Percentiles rank a stretch among this genome's conserved stretches.
phyloP scores from a whole-genome alignment of 345 rosid species.

The Euphorbia pulcherrima region DNA sequence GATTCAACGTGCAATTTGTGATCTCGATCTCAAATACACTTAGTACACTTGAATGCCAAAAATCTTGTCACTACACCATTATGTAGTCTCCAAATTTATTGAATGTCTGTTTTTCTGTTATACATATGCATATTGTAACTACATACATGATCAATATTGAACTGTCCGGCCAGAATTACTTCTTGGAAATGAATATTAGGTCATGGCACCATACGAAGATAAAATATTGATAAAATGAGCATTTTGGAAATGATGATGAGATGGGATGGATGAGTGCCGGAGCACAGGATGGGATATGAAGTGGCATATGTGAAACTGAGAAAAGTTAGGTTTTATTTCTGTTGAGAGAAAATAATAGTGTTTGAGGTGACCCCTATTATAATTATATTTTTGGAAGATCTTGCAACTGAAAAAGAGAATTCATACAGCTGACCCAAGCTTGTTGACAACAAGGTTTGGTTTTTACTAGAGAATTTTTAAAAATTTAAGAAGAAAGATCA shows the following conservation, averaged over 20 bases:
- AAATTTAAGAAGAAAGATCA: neutral
- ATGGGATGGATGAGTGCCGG: neutral
- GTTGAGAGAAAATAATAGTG: neutral
- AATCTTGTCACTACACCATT: neutral
- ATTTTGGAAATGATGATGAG: neutral
- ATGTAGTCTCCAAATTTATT: neutral
- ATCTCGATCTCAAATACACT: too few species aligned
- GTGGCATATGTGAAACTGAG: neutral
- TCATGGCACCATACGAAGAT: neutral
- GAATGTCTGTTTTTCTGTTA: too few species aligned
- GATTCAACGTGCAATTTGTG: neutral
- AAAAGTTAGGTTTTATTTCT: neutral
- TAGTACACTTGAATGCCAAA: too few species aligned
- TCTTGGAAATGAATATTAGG: neutral
- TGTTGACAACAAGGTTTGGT: neutral
- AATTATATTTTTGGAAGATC: too few species aligned
- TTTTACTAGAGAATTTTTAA: neutral
- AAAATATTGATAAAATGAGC: neutral
- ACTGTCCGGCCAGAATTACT: neutral
- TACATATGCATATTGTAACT: too few species aligned
- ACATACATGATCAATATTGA: too few species aligned
- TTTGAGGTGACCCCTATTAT: neutral
- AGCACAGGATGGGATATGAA: neutral
- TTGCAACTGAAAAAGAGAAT: neutral
- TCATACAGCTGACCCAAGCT: neutral